Evolutionary conservation across 768 basidiomycete species (phyloP).

Genomic region (Tremella mesenterica): DNA sequence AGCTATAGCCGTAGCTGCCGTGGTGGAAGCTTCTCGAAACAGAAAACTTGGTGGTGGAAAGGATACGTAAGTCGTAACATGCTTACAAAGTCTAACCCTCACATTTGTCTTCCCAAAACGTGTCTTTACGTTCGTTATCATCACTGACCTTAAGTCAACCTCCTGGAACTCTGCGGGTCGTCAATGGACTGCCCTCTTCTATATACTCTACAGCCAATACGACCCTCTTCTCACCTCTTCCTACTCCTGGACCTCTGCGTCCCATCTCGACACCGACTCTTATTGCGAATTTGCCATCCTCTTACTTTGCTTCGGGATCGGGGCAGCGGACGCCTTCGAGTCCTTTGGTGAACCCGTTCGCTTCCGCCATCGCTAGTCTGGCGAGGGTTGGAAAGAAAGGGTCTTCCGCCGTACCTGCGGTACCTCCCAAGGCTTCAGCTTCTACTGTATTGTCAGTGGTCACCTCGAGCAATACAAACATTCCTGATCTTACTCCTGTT

Average conservation of each 20-base stretch:
- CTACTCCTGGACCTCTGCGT: constrained; percentile 7
- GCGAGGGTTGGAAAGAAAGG: too few relatives aligned
- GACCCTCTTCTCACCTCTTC: neutral
- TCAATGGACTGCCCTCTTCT: constrained; percentile 45
- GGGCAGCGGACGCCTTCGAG: constrained; percentile 8
- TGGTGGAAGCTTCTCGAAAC: constrained; percentile 32
- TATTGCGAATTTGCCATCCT: constrained; percentile 20
- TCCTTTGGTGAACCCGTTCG: constrained; percentile 21
- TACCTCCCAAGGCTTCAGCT: too few relatives aligned
- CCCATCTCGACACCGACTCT: constrained; percentile 20
- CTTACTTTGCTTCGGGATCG: constrained; percentile 24
- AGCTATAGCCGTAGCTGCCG: constrained; percentile 42
- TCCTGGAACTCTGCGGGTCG: constrained; percentile 30
- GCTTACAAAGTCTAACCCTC: neutral
- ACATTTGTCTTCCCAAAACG: neutral
- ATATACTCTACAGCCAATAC: constrained; percentile 39
- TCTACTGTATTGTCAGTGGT: too few relatives aligned
- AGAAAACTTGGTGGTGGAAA: constrained; percentile 5
- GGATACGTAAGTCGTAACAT: neutral
- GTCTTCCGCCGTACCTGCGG: too few relatives aligned
- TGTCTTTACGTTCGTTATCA: too few relatives aligned
- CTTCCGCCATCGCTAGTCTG: constrained; percentile 1
- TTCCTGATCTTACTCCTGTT: too few relatives aligned
- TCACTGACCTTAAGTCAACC: constrained; percentile 1
- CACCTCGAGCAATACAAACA: too few relatives aligned